Percentiles rank a stretch among this genome's conserved stretches.
Conservation (phyloP, 495 filamentous ascomycete species). For the Trichoderma virens region DNA sequence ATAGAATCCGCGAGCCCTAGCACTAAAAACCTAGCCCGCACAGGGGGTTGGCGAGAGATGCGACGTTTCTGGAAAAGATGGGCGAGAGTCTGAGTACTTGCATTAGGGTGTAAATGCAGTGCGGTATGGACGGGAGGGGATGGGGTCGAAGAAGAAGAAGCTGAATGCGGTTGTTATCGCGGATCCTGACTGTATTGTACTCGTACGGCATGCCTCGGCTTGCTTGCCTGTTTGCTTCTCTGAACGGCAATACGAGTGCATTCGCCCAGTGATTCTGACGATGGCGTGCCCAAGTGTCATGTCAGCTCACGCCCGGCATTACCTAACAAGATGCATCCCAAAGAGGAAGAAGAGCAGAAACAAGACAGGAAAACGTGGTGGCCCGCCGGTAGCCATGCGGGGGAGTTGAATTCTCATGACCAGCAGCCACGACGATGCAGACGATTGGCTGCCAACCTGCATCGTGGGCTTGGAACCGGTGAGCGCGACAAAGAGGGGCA, state of each 20-base stretch:
- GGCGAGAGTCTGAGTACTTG: too few relatives aligned
- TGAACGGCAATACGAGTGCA: too few relatives aligned
- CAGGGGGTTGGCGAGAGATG: neutral
- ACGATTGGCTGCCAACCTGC: neutral
- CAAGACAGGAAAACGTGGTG: neutral
- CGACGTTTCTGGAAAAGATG: neutral
- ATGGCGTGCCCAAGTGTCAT: neutral
- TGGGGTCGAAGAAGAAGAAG: too few relatives aligned
- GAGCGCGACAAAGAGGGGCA: slow-evolving; percentile 1
- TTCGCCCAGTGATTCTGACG: too few relatives aligned
- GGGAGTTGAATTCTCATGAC: neutral
- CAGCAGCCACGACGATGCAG: neutral
- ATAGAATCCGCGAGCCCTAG: slow-evolving; percentile 1
- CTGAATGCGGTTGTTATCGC: too few relatives aligned
- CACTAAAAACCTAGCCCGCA: neutral
- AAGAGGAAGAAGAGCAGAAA: neutral
- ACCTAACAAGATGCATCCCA: neutral
- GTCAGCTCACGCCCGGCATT: neutral
- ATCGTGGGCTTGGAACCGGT: neutral
- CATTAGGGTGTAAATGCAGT: too few relatives aligned
- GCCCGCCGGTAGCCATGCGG: slow-evolving; percentile 3
- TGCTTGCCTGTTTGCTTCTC: too few relatives aligned
- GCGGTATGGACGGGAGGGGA: too few relatives aligned
- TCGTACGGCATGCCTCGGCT: too few relatives aligned
- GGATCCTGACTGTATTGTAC: too few relatives aligned